phyloP scores from a whole-genome alignment of 331 rosid species.

The Malus hybrid region DNA sequence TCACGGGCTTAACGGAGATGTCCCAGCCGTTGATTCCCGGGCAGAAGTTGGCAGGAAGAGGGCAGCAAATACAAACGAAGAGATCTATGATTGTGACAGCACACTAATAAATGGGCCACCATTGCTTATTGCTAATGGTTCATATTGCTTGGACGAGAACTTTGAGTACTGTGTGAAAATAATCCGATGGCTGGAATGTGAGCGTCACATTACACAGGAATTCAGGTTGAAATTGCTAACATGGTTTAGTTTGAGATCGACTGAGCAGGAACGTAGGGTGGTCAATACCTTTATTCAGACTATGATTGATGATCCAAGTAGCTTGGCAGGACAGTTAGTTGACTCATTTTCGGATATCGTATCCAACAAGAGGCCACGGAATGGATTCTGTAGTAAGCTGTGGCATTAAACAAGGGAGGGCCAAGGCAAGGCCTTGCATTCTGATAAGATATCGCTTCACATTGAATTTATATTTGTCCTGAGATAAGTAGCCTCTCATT shows the following conservation, averaged over 20 bases:
- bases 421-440: slow-evolving; percentile 11
- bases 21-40: slow-evolving; percentile 78
- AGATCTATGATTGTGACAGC: slow-evolving; percentile 90
- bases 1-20: slow-evolving; percentile 53
- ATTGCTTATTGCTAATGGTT: slow-evolving; percentile 39
- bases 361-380: slow-evolving; percentile 78
- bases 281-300: slow-evolving; percentile 96
- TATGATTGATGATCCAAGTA: slow-evolving; percentile 87
- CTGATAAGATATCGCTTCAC: slow-evolving; percentile 30
- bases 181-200: slow-evolving; percentile 94
- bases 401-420: slow-evolving; percentile 43
- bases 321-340: slow-evolving; percentile 96
- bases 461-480: slow-evolving; percentile 13
- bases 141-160: slow-evolving; percentile 78
- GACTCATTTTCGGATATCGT: slow-evolving; percentile 89
- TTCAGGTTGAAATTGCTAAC: slow-evolving; percentile 91
- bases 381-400: slow-evolving; percentile 57
- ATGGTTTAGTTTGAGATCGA: slow-evolving; percentile 97
- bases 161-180: slow-evolving; percentile 98
- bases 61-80: slow-evolving; percentile 53
- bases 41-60: slow-evolving; percentile 64
- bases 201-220: slow-evolving; percentile 85
- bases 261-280: slow-evolving; percentile 97
- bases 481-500: slow-evolving; percentile 41
- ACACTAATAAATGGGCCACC: slow-evolving; percentile 87